These are phyloP conservation scores for Globisporangium heterothallicum DNA, from an alignment of 352 stramenopile species.

Conservation along the genomic window DNA sequence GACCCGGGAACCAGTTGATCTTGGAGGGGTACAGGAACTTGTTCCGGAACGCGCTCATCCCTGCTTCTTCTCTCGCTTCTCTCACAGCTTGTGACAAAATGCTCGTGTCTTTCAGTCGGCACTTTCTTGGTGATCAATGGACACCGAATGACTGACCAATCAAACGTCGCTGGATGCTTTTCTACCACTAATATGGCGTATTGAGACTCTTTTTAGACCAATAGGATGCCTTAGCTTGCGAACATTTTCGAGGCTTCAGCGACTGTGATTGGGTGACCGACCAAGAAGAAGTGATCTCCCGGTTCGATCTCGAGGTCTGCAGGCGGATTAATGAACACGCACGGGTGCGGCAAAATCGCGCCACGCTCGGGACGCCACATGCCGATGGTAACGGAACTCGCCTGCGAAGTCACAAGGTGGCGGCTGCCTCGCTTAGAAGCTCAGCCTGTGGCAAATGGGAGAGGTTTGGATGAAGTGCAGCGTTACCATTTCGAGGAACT, in stretches of 20 bases:
- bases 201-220: neutral
- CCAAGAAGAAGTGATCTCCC: constrained; percentile 63
- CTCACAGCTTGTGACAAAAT: neutral
- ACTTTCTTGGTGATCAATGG: constrained; percentile 6
- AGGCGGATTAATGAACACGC: constrained; percentile 58
- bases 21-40: constrained; percentile 75
- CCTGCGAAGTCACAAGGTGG: no score
- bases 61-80: constrained; percentile 2
- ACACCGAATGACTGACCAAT: constrained; percentile 17
- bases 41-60: constrained; percentile 64
- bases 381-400: constrained; percentile 54
- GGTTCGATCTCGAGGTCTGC: constrained; percentile 49
- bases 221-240: neutral
- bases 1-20: constrained; percentile 87
- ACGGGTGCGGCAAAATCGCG: constrained; percentile 54
- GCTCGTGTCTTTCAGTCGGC: neutral
- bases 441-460: no score
- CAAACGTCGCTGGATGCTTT: neutral
- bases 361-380: constrained; percentile 53
- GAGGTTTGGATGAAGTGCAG: no score
- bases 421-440: no score
- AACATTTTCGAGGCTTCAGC: constrained; percentile 29
- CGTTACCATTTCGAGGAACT: no score
- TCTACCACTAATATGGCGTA: neutral
- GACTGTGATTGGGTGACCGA: constrained; percentile 59